Evolutionary conservation across 345 rosid species (phyloP).

Genomic region (Orychophragmus violaceus): DNA sequence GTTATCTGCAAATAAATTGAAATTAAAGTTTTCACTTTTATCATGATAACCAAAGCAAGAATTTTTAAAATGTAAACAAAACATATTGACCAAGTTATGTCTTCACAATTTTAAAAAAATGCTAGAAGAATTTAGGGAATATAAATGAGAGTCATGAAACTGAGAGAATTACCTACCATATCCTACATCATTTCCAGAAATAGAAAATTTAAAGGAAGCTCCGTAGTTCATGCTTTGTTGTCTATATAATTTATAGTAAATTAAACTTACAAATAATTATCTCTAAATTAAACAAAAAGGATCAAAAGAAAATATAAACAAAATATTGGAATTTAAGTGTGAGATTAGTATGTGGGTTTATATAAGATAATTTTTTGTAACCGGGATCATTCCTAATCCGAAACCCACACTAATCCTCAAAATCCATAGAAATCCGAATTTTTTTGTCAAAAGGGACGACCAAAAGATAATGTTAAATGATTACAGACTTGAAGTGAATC

Average conservation of each 20-base stretch:
- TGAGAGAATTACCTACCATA: background rate
- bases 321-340: background rate
- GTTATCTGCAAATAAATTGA: background rate
- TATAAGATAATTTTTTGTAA: no score
- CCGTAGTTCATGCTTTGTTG: background rate
- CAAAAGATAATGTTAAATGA: no score
- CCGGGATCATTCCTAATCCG: no score
- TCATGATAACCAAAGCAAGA: conserved; percentile 27
- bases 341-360: background rate
- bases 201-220: conserved; percentile 13
- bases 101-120: background rate
- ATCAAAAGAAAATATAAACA: background rate
- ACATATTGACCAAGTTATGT: background rate
- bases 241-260: background rate
- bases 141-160: background rate
- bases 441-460: no score
- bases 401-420: no score
- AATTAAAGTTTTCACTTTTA: conserved; percentile 17
- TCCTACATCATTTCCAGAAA: background rate
- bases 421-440: no score
- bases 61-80: no score
- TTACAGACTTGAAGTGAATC: no score
- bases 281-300: background rate
- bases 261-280: background rate
- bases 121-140: background rate